Evolutionary conservation across 768 basidiomycete species (phyloP).

Genomic region (Kwoniella sp.): DNA sequence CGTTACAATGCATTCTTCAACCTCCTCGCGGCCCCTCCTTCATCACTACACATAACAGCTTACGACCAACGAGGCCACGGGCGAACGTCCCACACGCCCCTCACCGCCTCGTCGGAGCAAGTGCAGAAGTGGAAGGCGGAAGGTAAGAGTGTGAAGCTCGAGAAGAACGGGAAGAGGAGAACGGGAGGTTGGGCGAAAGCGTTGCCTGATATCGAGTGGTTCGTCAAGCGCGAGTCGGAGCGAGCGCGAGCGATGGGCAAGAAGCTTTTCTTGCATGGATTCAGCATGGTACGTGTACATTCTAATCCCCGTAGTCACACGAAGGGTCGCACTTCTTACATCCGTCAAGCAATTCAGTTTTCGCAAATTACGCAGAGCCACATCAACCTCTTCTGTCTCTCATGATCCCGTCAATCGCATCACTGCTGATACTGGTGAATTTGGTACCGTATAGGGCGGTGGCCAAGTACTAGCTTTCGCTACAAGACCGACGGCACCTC

Average conservation of each 20-base stretch:
- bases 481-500: conserved; percentile 33
- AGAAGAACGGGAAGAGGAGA: conserved; percentile 37
- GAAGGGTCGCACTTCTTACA: too few species aligned
- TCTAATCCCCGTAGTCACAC: too few species aligned
- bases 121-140: conserved; percentile 40
- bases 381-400: not conserved
- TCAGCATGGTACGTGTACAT: conserved; percentile 44
- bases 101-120: conserved; percentile 24
- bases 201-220: conserved; percentile 50
- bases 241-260: conserved; percentile 25
- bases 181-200: conserved; percentile 50
- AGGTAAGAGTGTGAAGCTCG: conserved; percentile 40
- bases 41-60: conserved; percentile 41
- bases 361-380: too few species aligned
- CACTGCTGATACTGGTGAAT: not conserved
- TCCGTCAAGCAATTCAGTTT: too few species aligned
- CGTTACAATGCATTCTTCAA: conserved; percentile 48
- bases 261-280: conserved; percentile 48
- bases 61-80: conserved; percentile 51
- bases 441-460: conserved; percentile 51
- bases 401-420: not conserved
- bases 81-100: conserved; percentile 35
- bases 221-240: conserved; percentile 36
- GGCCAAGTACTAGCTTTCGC: conserved; percentile 44
- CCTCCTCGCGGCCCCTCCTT: conserved; percentile 39